A percentile compares a stretch with the other conserved stretches of the same genome.
Evolutionary conservation across 176 grass and related monocot genomes (phyloP).

Genomic region (Bolboschoenus planiculmis): DNA sequence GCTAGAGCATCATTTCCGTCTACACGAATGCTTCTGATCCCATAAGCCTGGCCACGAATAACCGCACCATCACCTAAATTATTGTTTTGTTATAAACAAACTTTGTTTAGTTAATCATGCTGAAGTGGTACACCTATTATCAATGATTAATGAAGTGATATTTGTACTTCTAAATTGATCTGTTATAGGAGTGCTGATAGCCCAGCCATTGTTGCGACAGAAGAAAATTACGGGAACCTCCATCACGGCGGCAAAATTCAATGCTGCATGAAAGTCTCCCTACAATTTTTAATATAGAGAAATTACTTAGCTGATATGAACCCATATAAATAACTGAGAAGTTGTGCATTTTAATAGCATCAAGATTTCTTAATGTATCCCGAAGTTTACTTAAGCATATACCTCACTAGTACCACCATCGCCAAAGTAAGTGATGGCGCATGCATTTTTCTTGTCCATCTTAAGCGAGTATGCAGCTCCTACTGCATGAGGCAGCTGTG

Average conservation of each 20-base stretch:
- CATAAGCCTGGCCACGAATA: constrained; percentile 82
- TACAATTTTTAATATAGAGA: constrained; percentile 31
- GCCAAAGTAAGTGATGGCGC: constrained; percentile 72
- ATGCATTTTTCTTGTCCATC: constrained; percentile 84
- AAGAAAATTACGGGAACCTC: constrained; percentile 91
- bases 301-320: constrained; percentile 6
- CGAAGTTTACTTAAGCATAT: constrained; percentile 1
- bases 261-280: constrained; percentile 92
- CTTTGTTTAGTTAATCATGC: neutral
- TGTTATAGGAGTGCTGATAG: constrained; percentile 79
- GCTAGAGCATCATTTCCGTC: constrained; percentile 92
- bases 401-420: constrained; percentile 95
- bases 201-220: constrained; percentile 99
- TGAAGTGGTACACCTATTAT: neutral
- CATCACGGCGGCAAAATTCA: constrained; percentile 85
- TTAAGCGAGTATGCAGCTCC: constrained; percentile 96
- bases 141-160: neutral
- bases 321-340: neutral
- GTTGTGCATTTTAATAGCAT: neutral
- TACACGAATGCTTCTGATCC: constrained; percentile 74
- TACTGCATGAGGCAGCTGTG: constrained; percentile 88
- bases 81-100: constrained; percentile 21
- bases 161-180: constrained; percentile 90
- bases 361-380: neutral
- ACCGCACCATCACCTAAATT: constrained; percentile 76